These are phyloP conservation scores for Lablab purpureus DNA, from an alignment of 306 rosid species.

Conservation along the genomic window DNA sequence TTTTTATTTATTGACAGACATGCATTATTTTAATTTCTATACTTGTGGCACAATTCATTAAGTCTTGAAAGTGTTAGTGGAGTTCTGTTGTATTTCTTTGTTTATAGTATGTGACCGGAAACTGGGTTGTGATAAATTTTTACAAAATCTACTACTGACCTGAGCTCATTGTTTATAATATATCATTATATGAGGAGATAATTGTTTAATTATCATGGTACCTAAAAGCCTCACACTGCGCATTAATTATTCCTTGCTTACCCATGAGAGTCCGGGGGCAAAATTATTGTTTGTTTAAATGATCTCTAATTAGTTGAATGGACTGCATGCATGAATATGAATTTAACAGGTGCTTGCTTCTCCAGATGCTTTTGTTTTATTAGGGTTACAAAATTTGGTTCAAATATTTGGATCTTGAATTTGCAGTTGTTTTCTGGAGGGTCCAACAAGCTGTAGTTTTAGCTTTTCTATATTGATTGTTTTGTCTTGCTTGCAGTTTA, in stretches of 20 bases:
- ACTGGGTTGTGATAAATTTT: neutral
- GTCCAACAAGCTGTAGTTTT: slow-evolving; percentile 32
- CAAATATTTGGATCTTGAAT: slow-evolving; percentile 26
- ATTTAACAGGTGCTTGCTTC: slow-evolving; percentile 29
- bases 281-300: slow-evolving; percentile 13
- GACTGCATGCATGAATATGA: slow-evolving; percentile 13
- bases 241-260: slow-evolving; percentile 4
- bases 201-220: slow-evolving; percentile 1
- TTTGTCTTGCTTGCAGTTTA: slow-evolving; percentile 77
- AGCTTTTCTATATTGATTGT: slow-evolving; percentile 43
- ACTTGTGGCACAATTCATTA: neutral
- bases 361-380: slow-evolving; percentile 19
- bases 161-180: neutral
- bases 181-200: neutral
- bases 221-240: neutral
- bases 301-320: slow-evolving; percentile 23
- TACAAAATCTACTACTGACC: neutral
- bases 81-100: slow-evolving; percentile 27
- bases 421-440: slow-evolving; percentile 11
- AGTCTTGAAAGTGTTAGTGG: slow-evolving; percentile 35
- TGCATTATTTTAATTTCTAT: slow-evolving; percentile 8
- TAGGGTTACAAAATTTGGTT: slow-evolving; percentile 12
- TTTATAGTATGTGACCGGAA: slow-evolving; percentile 19
- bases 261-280: neutral
- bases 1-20: slow-evolving; percentile 6